Conservation (phyloP, 371 early-diverging fungal genomes). For the Vairimorpha ceranae region DNA sequence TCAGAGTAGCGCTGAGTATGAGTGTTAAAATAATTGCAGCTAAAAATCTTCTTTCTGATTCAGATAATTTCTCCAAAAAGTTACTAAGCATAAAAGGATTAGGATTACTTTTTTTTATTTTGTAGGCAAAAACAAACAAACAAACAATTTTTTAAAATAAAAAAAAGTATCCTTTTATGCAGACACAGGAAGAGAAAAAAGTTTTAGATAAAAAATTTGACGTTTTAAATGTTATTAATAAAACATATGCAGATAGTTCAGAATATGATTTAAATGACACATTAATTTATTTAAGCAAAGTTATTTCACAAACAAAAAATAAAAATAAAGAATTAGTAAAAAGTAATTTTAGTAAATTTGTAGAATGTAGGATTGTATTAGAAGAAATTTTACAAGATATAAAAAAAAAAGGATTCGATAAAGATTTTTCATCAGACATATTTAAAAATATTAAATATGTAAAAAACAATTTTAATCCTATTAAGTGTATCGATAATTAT, state of each 20-base stretch:
- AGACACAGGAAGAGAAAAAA: background rate
- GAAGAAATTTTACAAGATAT: conserved; percentile 51
- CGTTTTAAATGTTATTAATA: conserved; percentile 45
- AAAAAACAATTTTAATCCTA: conserved; percentile 27
- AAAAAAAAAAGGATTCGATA: conserved; percentile 39
- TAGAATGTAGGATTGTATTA: conserved; percentile 48
- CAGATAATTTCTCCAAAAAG: background rate
- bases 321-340: conserved; percentile 50
- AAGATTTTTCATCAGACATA: conserved; percentile 25
- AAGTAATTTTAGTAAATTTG: conserved; percentile 57
- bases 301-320: conserved; percentile 33
- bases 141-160: background rate
- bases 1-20: background rate
- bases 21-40: background rate
- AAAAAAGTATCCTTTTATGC: background rate
- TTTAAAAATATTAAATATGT: conserved; percentile 33
- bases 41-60: background rate
- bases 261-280: conserved; percentile 49
- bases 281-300: conserved; percentile 28
- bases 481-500: conserved; percentile 9
- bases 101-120: background rate
- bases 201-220: conserved; percentile 16
- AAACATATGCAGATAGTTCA: conserved; percentile 39
- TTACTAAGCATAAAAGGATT: background rate
- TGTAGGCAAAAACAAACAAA: background rate